Evolutionary conservation across 352 stramenopile species (phyloP).

Genomic region (Globisporangium parvum): DNA sequence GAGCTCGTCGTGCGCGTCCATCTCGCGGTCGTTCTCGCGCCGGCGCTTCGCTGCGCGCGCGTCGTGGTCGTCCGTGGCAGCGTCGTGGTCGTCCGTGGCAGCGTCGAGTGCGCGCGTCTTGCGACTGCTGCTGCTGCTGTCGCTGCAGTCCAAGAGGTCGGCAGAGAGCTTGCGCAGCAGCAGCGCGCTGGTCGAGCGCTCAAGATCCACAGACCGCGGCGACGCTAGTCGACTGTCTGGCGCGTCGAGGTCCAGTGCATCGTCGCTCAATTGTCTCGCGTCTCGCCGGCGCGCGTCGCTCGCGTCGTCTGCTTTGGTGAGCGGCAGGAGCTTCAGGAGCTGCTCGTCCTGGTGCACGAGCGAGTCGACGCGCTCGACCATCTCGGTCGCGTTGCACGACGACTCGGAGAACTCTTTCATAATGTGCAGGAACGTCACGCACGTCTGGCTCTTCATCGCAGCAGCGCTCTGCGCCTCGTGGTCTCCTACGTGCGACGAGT

Average conservation of each 20-base stretch:
- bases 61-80: constrained; percentile 1
- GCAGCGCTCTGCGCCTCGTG: constrained; percentile 2
- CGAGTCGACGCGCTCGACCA: constrained; percentile 60
- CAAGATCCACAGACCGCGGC: constrained; percentile 12
- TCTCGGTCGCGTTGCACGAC: constrained; percentile 56
- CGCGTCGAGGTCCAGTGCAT: constrained; percentile 11
- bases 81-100: neutral
- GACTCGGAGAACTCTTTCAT: constrained; percentile 72
- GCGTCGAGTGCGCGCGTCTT: too few species aligned
- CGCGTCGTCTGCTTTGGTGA: constrained; percentile 20
- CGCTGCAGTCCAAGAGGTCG: constrained; percentile 3
- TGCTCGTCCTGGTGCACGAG: constrained; percentile 54
- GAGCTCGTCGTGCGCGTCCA: constrained; percentile 46
- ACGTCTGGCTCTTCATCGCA: constrained; percentile 47
- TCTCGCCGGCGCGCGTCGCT: constrained; percentile 15
- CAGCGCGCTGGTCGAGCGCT: constrained; percentile 1
- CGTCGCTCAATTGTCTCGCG: neutral
- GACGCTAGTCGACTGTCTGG: constrained; percentile 9
- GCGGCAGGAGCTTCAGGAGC: constrained; percentile 44
- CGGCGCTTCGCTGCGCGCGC: constrained; percentile 11
- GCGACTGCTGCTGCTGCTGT: neutral
- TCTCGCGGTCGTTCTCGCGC: constrained; percentile 21
- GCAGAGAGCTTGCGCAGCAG: constrained; percentile 1
- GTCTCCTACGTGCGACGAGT: neutral
- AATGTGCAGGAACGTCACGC: constrained; percentile 64